Percentiles rank a stretch among this genome's conserved stretches.
Conservation (phyloP, 2,329 filamentous ascomycete genomes). For the Gnomoniopsis smithogilvyi region DNA sequence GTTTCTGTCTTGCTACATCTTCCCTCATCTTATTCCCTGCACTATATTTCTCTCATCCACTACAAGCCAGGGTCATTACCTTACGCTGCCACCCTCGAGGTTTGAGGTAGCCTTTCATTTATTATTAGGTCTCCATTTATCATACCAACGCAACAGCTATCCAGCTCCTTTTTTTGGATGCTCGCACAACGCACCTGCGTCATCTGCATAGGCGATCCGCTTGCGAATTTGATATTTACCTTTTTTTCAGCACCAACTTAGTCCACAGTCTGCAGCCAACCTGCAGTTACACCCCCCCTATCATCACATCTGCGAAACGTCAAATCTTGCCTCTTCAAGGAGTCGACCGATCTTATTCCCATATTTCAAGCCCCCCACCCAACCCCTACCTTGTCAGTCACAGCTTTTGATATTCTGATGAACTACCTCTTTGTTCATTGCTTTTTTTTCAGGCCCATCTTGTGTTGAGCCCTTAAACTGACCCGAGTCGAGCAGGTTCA, state of each 20-base stretch:
- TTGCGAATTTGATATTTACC: not conserved
- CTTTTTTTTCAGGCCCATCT: not conserved
- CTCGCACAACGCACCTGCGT: not conserved
- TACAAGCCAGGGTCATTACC: not conserved
- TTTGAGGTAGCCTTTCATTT: slow-evolving; percentile 1
- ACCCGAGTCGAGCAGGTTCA: no score
- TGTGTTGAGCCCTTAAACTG: no score
- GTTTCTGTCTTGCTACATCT: not conserved
- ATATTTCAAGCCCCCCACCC: no score
- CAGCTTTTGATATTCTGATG: not conserved
- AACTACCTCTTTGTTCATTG: not conserved
- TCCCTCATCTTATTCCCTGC: slow-evolving; percentile 1
- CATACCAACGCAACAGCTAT: not conserved
- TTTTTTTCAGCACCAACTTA: not conserved
- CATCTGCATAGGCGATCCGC: not conserved
- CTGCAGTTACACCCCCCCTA: not conserved
- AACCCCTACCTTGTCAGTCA: no score
- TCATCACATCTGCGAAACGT: no score
- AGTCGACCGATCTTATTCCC: no score
- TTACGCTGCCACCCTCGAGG: not conserved
- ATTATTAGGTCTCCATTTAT: slow-evolving; percentile 5
- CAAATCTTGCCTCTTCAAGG: no score
- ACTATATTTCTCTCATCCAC: not conserved
- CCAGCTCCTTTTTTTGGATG: not conserved
- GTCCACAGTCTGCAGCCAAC: not conserved